phyloP scores from a whole-genome alignment of 345 rosid species.

The Sisymbrium altissimum region DNA sequence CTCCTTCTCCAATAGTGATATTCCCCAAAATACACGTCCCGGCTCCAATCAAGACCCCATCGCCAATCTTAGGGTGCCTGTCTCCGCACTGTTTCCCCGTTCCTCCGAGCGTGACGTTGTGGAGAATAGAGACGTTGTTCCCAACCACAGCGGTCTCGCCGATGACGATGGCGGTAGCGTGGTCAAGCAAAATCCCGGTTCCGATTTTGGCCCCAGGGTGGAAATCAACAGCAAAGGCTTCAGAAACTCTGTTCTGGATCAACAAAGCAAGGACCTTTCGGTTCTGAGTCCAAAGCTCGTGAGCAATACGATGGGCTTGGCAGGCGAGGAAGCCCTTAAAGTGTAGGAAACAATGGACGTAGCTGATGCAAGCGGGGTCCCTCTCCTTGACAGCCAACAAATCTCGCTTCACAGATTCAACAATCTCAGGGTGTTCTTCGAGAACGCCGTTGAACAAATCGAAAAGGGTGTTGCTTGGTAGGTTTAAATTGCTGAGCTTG shows the following conservation, averaged over 20 bases:
- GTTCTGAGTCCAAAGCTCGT: slow-evolving; percentile 66
- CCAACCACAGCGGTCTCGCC: slow-evolving; percentile 97
- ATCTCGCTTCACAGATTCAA: slow-evolving; percentile 56
- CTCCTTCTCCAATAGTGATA: slow-evolving; percentile 86
- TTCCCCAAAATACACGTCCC: slow-evolving; percentile 92
- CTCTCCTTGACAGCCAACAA: slow-evolving; percentile 65
- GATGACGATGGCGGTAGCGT: slow-evolving; percentile 76
- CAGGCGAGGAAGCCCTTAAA: slow-evolving; percentile 80
- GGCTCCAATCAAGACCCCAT: slow-evolving; percentile 92
- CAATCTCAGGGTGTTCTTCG: slow-evolving; percentile 43
- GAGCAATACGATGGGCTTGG: slow-evolving; percentile 81
- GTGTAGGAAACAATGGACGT: slow-evolving; percentile 71
- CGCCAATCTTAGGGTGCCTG: slow-evolving; percentile 91
- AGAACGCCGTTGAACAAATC: slow-evolving; percentile 64
- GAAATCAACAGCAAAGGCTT: slow-evolving; percentile 77
- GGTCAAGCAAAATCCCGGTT: slow-evolving; percentile 69
- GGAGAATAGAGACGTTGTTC: slow-evolving; percentile 80
- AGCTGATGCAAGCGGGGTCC: slow-evolving; percentile 82
- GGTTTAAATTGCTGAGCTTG: slow-evolving; percentile 60
- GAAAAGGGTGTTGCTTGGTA: slow-evolving; percentile 51
- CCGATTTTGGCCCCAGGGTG: slow-evolving; percentile 94
- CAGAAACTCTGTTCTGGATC: slow-evolving; percentile 74
- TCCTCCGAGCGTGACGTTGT: slow-evolving; percentile 88
- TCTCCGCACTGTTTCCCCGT: slow-evolving; percentile 85
- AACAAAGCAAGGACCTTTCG: slow-evolving; percentile 57